These are phyloP conservation scores for Amphibolis antarctica DNA, from an alignment of 106 monocot species.

Conservation along the genomic window DNA sequence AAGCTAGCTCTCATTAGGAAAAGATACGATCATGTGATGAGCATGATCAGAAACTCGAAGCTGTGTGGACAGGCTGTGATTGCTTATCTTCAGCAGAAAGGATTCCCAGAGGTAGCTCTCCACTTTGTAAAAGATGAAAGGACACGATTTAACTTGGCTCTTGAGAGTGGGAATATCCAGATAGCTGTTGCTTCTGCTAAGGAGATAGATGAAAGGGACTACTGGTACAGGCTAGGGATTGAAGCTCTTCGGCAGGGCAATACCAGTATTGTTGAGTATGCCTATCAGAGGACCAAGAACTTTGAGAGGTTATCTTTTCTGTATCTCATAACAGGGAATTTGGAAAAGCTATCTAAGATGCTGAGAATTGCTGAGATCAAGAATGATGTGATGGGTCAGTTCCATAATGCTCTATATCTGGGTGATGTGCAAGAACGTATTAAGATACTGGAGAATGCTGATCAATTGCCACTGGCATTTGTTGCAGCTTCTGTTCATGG, in stretches of 20 bases:
- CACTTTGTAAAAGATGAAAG: conserved; percentile 95
- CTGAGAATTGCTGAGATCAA: conserved; percentile 77
- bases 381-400: conserved; percentile 90
- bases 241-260: conserved; percentile 89
- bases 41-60: conserved; percentile 76
- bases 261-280: conserved; percentile 84
- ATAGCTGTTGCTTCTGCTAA: conserved; percentile 92
- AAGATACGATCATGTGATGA: conserved; percentile 83
- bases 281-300: conserved; percentile 88
- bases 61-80: conserved; percentile 89
- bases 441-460: conserved; percentile 72
- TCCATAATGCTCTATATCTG: conserved; percentile 89
- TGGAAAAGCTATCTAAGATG: conserved; percentile 79
- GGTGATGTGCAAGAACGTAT: conserved; percentile 66
- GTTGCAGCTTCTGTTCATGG: conserved; percentile 67
- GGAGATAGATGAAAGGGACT: conserved; percentile 88
- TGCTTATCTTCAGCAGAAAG: conserved; percentile 87
- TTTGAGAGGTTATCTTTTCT: conserved; percentile 88
- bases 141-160: conserved; percentile 75
- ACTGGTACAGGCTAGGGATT: conserved; percentile 88
- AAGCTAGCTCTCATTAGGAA: conserved; percentile 77
- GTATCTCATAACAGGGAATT: conserved; percentile 77
- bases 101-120: conserved; percentile 83
- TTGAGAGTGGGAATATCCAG: conserved; percentile 92
- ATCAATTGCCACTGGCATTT: conserved; percentile 87